Evolutionary conservation across 2,329 filamentous ascomycete genomes (phyloP), one percentile per base, ranked within the genome.

Genomic region (Endothia cerciana): DNA sequence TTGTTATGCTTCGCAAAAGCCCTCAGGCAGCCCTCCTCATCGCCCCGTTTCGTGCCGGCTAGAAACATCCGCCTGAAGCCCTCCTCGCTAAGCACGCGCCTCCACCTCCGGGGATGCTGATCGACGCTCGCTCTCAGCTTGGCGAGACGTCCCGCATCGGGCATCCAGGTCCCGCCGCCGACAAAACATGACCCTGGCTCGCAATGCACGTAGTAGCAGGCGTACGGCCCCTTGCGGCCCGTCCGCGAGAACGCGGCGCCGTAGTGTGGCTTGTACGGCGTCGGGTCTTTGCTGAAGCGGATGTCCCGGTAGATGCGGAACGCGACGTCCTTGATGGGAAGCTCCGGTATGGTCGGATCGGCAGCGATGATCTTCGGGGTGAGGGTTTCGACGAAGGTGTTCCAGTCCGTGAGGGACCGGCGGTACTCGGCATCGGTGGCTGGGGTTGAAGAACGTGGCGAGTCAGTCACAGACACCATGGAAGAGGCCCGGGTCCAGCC

Each of bases 221-320:
- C 93, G 77, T 95, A 96, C 11, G 91, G 89, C 0, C 92, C 92
- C 77, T 97, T 97, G 63, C 91, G 86, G 25, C 93, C 93, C 0
- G 93, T 96, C 25, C 93, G 89, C 65, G 91, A 95, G 89, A 92
- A 97, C 30, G 92, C 91, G 45, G 91, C 93, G 11, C 91, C 91
- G 77, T 94, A 97, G 78, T 94, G 87, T 63, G 92, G 86, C 89
- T 96, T 97, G 81, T 97, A 97, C 0, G 94, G 93, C 2, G 92
- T 95, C 25, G 87, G 91, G 73, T 97, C 89, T 71, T 92, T 91
- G 73, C 85, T 91, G 78, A 97, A 97, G 64, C 93, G 87, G 53
- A 95, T 85, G 72, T 97, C 93, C 71, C 93, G 85, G 77, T 97
- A 93, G 66, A 97, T 95, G 68, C 93, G 89, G 75, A 94, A 97